phyloP scores from a whole-genome alignment of 768 basidiomycete genomes.

The Galerina sulciceps region DNA sequence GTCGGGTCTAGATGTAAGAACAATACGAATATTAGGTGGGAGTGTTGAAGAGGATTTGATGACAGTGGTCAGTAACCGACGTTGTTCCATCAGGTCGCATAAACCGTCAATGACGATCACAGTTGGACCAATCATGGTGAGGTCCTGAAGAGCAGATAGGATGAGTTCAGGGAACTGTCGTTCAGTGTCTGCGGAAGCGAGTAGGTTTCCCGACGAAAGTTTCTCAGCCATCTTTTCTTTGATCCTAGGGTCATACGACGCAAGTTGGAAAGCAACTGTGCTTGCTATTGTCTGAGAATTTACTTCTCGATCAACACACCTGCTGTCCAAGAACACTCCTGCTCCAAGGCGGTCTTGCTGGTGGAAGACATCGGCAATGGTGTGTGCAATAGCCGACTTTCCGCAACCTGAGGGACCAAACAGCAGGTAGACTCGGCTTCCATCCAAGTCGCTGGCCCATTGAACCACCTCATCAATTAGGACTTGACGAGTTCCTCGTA shows the following conservation, averaged over 20 bases:
- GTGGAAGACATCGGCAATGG: not conserved
- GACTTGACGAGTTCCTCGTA: slow-evolving; percentile 1
- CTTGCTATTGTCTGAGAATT: not conserved
- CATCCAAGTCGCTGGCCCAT: not conserved
- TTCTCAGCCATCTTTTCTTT: not conserved
- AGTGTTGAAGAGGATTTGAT: not conserved
- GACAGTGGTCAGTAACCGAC: not conserved
- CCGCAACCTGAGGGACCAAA: not conserved
- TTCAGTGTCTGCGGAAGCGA: not conserved
- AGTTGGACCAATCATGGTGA: slow-evolving; percentile 1
- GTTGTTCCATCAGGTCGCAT: not conserved
- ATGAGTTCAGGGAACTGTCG: slow-evolving; percentile 6
- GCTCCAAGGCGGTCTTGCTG: slow-evolving; percentile 2
- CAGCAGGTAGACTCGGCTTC: slow-evolving; percentile 3
- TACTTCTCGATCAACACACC: not conserved
- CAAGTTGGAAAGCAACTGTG: slow-evolving; percentile 8
- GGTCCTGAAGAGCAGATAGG: not conserved
- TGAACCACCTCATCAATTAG: slow-evolving; percentile 1
- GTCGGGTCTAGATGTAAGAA: not conserved
- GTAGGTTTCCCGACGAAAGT: not conserved
- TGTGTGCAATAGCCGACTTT: slow-evolving; percentile 9
- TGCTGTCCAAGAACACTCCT: not conserved
- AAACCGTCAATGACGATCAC: slow-evolving; percentile 7
- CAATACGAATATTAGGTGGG: slow-evolving; percentile 9
- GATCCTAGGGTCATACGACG: not conserved